Base-by-base conservation (phyloP, 805 yeast species). In the Blastobotrys mokoenaii region DNA sequence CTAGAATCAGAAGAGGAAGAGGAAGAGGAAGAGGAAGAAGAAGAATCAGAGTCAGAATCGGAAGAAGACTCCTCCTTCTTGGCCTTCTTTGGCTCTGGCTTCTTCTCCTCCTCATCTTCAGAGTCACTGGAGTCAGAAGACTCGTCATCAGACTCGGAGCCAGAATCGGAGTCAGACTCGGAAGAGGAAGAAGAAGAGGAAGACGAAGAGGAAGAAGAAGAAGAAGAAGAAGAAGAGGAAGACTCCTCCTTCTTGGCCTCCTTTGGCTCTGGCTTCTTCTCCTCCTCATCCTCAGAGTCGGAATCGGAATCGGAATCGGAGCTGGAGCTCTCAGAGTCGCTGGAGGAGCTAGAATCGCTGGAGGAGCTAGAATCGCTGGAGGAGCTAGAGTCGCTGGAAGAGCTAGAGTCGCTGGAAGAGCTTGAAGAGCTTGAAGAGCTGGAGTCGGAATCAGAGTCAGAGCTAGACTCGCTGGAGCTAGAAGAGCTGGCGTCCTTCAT, bases 391-490 rank as follows among this genome's bases (percentile, higher is more conserved):
- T 43, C 50, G 40, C 50, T 43, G 35, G 47, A 55, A n/a, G 49
- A 44, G n/a, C n/a, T n/a, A n/a, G n/a, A n/a, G 32, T 18, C 35
- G 15, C 49, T 53, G 35, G 51, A 37, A 22, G 45, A 38, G 41
- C 20, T 22, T 16, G n/a, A n/a, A n/a, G n/a, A n/a, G n/a, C n/a
- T n/a, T n/a, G n/a, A n/a, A 10, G 32, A 38, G 27, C 36, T 25
- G 3, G 49, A 33, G 18, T 53, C 63, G n/a, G 60, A 51, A 32
- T 62, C 51, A 36, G 50, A 55, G 27, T 54, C 59, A 43, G 48
- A 48, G 40, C 64, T 55, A 41, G 55, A 38, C 20, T 66, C 65
- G 34, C 56, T 66, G 33, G 64, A 55, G 32, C 52, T 57, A n/a
- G n/a, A n/a, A 44, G 67, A 59, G 31, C 52, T 51, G 25, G 43